These are phyloP conservation scores for Ramaria sp. DNA, from an alignment of 768 basidiomycete genomes.

Conservation along the genomic window DNA sequence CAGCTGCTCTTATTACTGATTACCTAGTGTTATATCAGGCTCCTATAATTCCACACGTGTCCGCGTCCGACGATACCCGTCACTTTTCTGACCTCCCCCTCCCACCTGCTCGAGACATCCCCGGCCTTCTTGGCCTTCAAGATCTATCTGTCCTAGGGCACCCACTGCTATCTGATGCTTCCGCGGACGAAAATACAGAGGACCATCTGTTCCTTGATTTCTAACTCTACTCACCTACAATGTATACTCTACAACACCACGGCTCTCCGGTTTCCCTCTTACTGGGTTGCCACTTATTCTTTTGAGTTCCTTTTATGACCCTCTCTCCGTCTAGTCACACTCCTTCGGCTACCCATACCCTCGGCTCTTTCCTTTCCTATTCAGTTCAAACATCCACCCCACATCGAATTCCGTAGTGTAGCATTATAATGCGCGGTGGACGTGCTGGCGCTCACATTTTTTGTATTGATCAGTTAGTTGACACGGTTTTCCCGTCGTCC, in stretches of 20 bases:
- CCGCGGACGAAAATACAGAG: conserved; percentile 4
- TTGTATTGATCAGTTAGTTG: conserved; percentile 8
- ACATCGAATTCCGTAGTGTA: conserved; percentile 1
- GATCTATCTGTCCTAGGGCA: background rate
- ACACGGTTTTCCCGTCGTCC: background rate
- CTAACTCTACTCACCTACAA: background rate
- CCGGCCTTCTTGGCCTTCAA: conserved; percentile 53
- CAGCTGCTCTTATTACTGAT: background rate
- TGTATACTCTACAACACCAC: background rate
- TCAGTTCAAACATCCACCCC: background rate
- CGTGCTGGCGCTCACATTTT: conserved; percentile 2
- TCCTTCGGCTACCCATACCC: background rate
- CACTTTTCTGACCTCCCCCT: conserved; percentile 75
- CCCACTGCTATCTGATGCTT: conserved; percentile 6
- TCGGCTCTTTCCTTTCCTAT: conserved; percentile 4
- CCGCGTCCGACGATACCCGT: conserved; percentile 72
- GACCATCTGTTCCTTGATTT: conserved; percentile 11
- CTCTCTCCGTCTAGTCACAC: background rate
- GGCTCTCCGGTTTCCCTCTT: background rate
- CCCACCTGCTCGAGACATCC: conserved; percentile 70
- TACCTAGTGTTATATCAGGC: conserved; percentile 35
- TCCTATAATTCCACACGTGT: conserved; percentile 75
- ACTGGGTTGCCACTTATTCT: background rate
- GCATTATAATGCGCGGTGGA: conserved; percentile 8
- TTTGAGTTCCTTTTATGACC: background rate